These are phyloP conservation scores for Phialemoniopsis sp. DNA, from an alignment of 2,329 filamentous ascomycete genomes.

Conservation along the genomic window DNA sequence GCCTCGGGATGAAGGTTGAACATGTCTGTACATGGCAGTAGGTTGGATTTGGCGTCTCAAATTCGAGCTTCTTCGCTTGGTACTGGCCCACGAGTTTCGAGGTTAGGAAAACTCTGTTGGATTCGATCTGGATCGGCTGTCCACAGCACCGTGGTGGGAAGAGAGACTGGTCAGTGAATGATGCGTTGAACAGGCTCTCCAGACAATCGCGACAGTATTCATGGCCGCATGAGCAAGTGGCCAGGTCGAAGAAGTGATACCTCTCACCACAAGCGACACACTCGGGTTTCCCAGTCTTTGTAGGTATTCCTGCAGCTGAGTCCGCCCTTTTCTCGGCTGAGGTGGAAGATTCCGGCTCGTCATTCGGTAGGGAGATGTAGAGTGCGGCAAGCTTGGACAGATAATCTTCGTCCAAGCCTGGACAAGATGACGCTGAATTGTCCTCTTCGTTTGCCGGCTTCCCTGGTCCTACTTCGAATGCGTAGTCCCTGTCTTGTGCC, in stretches of 20 bases:
- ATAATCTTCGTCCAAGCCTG: neutral
- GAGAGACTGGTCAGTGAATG: constrained; percentile 42
- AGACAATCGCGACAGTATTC: constrained; percentile 49
- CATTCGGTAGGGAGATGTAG: neutral
- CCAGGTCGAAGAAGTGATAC: neutral
- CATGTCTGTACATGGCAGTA: constrained; percentile 46
- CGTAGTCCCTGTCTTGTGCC: constrained; percentile 7
- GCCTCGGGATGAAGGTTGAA: constrained; percentile 37
- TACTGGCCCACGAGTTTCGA: constrained; percentile 27
- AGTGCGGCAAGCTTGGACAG: constrained; percentile 3
- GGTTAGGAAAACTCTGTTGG: constrained; percentile 28
- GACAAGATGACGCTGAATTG: neutral
- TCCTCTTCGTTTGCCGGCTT: neutral
- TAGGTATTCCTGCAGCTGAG: neutral
- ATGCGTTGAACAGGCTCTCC: constrained; percentile 31
- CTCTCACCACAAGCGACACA: constrained; percentile 8
- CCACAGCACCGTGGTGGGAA: constrained; percentile 54
- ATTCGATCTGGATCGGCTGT: constrained; percentile 29
- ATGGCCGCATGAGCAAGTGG: constrained; percentile 32
- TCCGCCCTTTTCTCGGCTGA: constrained; percentile 6
- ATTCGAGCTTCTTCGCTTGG: constrained; percentile 41
- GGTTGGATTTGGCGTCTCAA: constrained; percentile 37
- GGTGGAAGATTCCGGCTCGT: constrained; percentile 7
- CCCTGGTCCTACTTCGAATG: constrained; percentile 2
- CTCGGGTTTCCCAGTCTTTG: neutral